Evolutionary conservation across 2,329 filamentous ascomycete genomes (phyloP).

Genomic region (Hortaea sp.): DNA sequence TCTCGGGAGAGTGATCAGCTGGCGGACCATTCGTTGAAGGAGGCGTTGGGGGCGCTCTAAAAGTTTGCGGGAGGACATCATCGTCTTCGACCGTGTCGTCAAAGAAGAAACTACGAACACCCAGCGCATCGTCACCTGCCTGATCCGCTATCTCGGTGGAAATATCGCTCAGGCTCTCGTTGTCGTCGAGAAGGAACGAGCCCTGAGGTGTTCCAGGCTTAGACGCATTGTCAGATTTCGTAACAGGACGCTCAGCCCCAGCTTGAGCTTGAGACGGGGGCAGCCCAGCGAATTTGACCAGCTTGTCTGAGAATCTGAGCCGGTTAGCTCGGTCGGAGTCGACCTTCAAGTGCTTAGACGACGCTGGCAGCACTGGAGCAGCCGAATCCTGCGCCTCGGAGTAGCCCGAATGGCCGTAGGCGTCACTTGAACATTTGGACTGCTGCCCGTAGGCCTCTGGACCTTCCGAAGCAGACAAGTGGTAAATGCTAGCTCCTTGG

Average conservation of each 20-base stretch:
- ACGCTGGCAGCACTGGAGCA: conserved; percentile 1
- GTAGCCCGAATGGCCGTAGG: background rate
- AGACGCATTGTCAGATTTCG: conserved; percentile 4
- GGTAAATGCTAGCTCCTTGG: conserved; percentile 26
- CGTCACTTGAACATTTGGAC: conserved; percentile 2
- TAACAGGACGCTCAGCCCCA: background rate
- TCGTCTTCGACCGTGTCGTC: conserved; percentile 33
- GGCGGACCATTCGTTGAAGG: conserved; percentile 29
- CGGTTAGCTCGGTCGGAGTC: background rate
- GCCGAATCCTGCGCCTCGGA: conserved; percentile 3
- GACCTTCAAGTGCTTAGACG: background rate
- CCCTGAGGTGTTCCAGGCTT: conserved; percentile 15
- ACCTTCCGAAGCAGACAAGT: conserved; percentile 14
- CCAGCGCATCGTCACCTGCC: conserved; percentile 28
- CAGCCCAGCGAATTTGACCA: background rate
- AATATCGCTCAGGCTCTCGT: conserved; percentile 46
- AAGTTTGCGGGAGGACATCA: conserved; percentile 24
- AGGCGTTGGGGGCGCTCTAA: conserved; percentile 29
- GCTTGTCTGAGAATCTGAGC: background rate
- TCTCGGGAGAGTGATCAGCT: conserved; percentile 13
- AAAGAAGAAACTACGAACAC: conserved; percentile 40
- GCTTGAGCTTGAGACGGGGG: background rate
- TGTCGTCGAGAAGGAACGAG: conserved; percentile 46
- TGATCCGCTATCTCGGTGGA: conserved; percentile 44
- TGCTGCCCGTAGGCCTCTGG: background rate